Conservation (phyloP, 176 grass and related monocot species). For the Tillandsia fasciculata region DNA sequence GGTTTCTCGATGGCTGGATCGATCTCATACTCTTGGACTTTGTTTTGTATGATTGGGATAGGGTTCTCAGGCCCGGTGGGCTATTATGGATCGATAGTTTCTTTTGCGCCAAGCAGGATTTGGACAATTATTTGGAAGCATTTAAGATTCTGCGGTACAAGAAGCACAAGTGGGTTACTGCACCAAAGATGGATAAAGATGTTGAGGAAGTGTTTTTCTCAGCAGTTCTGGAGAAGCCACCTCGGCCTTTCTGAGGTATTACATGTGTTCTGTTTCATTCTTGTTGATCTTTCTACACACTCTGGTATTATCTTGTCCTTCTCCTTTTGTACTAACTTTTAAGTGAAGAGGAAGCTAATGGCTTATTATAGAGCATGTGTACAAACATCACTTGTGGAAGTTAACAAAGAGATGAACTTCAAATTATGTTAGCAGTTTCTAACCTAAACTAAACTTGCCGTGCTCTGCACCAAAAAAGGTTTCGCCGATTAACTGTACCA, state of each 20-base stretch:
- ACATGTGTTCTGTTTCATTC: background rate
- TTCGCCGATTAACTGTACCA: background rate
- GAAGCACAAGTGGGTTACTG: conserved; percentile 27
- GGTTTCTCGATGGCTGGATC: conserved; percentile 39
- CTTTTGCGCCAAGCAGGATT: conserved; percentile 28
- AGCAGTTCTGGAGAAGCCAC: conserved; percentile 37
- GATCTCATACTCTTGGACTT: conserved; percentile 31
- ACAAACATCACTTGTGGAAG: too few species aligned
- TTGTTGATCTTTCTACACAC: background rate
- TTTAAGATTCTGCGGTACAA: conserved; percentile 36
- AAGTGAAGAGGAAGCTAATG: background rate
- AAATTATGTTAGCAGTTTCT: background rate
- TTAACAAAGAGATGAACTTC: too few species aligned
- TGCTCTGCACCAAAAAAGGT: background rate
- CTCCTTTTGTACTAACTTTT: background rate
- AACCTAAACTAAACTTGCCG: background rate
- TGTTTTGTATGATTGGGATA: conserved; percentile 36
- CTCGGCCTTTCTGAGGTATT: conserved; percentile 28
- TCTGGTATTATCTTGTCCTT: background rate
- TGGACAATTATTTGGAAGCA: conserved; percentile 33
- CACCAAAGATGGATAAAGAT: conserved; percentile 37
- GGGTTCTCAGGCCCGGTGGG: conserved; percentile 33
- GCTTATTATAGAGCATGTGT: too few species aligned
- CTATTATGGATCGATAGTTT: conserved; percentile 42
- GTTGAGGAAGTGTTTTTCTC: conserved; percentile 34